Evolutionary conservation across 257 asterid genomes (phyloP).

Genomic region (Solanum commersonii): DNA sequence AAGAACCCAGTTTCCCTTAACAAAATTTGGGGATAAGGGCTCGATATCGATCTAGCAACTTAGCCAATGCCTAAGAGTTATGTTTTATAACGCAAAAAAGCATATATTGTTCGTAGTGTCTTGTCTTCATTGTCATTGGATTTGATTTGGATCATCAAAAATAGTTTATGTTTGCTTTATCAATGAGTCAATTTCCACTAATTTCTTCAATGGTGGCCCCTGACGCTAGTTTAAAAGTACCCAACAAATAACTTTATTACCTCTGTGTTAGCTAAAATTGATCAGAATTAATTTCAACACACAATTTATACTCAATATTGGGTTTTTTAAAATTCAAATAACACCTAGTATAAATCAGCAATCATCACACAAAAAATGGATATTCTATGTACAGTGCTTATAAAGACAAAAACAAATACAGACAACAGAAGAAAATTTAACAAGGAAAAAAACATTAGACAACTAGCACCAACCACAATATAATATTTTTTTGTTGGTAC

Average conservation of each 20-base stretch:
- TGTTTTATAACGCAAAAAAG: too few relatives aligned
- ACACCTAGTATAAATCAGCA: neutral
- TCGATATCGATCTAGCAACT: neutral
- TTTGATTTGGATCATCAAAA: neutral
- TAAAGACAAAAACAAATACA: neutral
- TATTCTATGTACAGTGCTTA: neutral
- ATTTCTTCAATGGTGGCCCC: neutral
- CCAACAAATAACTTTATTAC: too few relatives aligned
- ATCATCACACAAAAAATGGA: neutral
- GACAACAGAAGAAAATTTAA: neutral
- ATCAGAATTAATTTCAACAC: neutral
- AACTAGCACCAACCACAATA: neutral
- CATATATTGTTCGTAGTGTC: neutral
- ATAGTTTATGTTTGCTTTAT: neutral
- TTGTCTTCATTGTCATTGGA: neutral
- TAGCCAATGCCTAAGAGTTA: neutral
- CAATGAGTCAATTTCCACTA: neutral
- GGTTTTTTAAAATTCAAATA: neutral
- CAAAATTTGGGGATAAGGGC: neutral
- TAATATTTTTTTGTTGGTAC: too few relatives aligned
- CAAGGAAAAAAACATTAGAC: neutral
- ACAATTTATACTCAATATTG: too few relatives aligned
- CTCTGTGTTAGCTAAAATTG: neutral
- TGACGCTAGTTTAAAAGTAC: neutral
- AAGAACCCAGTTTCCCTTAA: neutral